Evolutionary conservation across 2,329 filamentous ascomycete genomes (phyloP), one percentile per base, ranked within the genome.

Genomic region (Diaporthe ilicicola): DNA sequence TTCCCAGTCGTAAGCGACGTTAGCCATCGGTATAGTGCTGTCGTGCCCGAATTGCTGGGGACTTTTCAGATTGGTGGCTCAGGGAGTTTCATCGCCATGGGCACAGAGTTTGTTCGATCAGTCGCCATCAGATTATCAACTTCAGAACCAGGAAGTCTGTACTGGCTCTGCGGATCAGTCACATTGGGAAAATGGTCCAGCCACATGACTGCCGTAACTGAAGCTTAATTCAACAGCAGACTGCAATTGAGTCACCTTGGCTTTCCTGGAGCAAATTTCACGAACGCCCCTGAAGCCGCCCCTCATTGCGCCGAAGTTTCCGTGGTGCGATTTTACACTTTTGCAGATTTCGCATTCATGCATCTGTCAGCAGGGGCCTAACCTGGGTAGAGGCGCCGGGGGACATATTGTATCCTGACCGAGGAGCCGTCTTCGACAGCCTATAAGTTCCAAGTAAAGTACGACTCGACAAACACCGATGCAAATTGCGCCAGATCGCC

Each of bases 211-310:
- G 24, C 24, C 19, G 10, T 48, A 34, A 29, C 44, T 22, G n/a
- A 50, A 64, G 59, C 59, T 50, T 64, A 37, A 37, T 64, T 64
- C 59, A 34, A 64, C 59, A 12, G 22, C 44, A 27, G 29, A 32
- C 22, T 37, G 42, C 44, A 37, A 24, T 6, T n/a, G 17, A 46
- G 22, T 7, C 19, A 32, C 56, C 56, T 22, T 46, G 19, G 8
- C 32, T 37, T 3, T 42, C 13, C 27, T 1, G 27, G 13, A 15
- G 42, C 56, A 8, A 34, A 15, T 1, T 2, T 32, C 12, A 8
- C 56, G 34, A 17, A 19, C 22, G n/a, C n/a, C 34, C 9, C 19
- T n/a, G 7, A 7, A 62, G 10, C 29, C 10, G 4, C 9, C 32
- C 19, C 32, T 48, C 27, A 34, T 5, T 39, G 27, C 19, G 17